These are phyloP conservation scores for Saturnispora silvae DNA, from an alignment of 805 yeast species.

Conservation along the genomic window DNA sequence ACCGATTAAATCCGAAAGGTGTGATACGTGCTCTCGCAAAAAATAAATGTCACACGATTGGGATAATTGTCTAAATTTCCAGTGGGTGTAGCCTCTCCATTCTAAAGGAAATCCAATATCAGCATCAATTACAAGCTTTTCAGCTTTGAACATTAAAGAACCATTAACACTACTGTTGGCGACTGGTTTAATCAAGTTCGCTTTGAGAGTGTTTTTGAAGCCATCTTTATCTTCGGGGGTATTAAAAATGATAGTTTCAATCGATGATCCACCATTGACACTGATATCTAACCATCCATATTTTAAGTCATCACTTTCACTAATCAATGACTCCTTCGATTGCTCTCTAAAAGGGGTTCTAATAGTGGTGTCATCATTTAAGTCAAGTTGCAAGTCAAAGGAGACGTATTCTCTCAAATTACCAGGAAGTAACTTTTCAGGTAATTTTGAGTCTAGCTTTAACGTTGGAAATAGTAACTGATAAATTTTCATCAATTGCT, in stretches of 20 bases:
- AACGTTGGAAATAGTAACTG: slow-evolving; percentile 56
- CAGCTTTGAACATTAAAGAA: slow-evolving; percentile 59
- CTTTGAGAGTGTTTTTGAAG: slow-evolving; percentile 37
- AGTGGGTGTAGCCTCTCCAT: slow-evolving; percentile 73
- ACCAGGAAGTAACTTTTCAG: slow-evolving; percentile 33
- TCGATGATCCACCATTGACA: slow-evolving; percentile 40
- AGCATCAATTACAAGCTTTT: slow-evolving; percentile 42
- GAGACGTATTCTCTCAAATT: slow-evolving; percentile 43
- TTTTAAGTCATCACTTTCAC: slow-evolving; percentile 28
- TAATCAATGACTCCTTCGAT: slow-evolving; percentile 47
- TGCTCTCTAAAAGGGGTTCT: slow-evolving; percentile 78
- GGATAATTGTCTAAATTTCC: slow-evolving; percentile 52
- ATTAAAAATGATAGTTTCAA: slow-evolving; percentile 37
- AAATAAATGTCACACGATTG: slow-evolving; percentile 48
- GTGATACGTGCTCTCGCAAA: slow-evolving; percentile 70
- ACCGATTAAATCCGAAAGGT: slow-evolving; percentile 57
- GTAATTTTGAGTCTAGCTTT: slow-evolving; percentile 44
- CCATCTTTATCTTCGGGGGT: slow-evolving; percentile 43
- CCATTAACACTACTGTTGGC: slow-evolving; percentile 82
- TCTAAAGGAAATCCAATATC: slow-evolving; percentile 59
- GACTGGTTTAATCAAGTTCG: slow-evolving; percentile 46
- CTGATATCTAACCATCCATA: slow-evolving; percentile 89
- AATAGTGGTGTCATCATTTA: slow-evolving; percentile 55
- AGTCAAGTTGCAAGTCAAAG: slow-evolving; percentile 42
- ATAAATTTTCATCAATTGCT: slow-evolving; percentile 62